Conservation (phyloP, 345 rosid species). For the Brassica juncea region DNA sequence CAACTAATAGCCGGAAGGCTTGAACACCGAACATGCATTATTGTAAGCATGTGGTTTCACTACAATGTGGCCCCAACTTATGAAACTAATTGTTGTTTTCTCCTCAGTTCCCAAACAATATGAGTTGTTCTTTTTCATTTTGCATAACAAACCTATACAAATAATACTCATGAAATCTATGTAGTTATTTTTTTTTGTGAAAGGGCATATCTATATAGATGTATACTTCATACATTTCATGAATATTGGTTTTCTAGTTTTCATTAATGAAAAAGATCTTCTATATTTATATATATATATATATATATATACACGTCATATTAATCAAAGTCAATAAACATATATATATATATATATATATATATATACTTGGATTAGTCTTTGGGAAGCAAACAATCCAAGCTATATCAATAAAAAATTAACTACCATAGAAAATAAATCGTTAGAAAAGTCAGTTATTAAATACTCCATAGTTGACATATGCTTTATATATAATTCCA, state of each 20-base stretch:
- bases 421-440: background rate
- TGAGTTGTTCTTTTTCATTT: background rate
- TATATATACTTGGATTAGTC: background rate
- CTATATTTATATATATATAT: background rate
- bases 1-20: slow-evolving; percentile 30
- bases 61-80: slow-evolving; percentile 33
- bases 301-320: background rate
- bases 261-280: background rate
- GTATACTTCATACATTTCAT: background rate
- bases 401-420: background rate
- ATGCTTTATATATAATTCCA: background rate
- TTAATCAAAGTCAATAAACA: background rate
- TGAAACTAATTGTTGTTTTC: slow-evolving; percentile 11
- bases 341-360: background rate
- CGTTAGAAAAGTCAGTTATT: background rate
- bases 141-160: background rate
- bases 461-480: background rate
- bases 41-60: slow-evolving; percentile 26
- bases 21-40: slow-evolving; percentile 38
- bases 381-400: background rate
- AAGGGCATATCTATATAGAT: too few relatives aligned
- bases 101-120: slow-evolving; percentile 2
- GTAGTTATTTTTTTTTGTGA: too few relatives aligned
- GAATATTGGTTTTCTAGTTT: background rate
- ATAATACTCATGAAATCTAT: background rate